phyloP scores from a whole-genome alignment of 2,329 filamentous ascomycete species.

The Cladophialophora carrionii region DNA sequence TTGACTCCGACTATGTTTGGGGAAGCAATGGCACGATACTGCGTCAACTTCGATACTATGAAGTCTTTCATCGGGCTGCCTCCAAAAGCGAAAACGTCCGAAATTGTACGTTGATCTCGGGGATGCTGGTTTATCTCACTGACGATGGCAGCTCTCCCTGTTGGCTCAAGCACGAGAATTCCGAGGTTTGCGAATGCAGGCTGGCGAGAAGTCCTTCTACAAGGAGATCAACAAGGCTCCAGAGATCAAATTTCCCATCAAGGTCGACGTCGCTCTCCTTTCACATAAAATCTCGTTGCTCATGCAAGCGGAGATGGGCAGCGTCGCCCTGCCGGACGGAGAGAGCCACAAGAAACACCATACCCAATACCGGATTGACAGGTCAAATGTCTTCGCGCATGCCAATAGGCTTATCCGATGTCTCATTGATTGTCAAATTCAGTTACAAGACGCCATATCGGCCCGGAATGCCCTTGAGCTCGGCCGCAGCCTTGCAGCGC shows the following conservation, averaged over 20 bases:
- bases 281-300: slow-evolving; percentile 77
- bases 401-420: slow-evolving; percentile 72
- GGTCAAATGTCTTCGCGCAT: slow-evolving; percentile 66
- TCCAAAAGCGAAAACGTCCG: slow-evolving; percentile 62
- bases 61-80: slow-evolving; percentile 67
- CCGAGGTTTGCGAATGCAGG: slow-evolving; percentile 70
- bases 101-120: slow-evolving; percentile 62
- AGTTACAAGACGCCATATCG: slow-evolving; percentile 66
- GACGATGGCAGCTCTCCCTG: slow-evolving; percentile 60
- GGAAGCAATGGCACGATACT: slow-evolving; percentile 80
- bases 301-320: slow-evolving; percentile 74
- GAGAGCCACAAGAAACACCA: slow-evolving; percentile 60
- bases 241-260: slow-evolving; percentile 71
- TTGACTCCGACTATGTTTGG: slow-evolving; percentile 73
- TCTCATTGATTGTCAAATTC: slow-evolving; percentile 72
- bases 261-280: slow-evolving; percentile 65
- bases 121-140: slow-evolving; percentile 5
- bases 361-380: slow-evolving; percentile 56
- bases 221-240: slow-evolving; percentile 71
- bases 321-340: slow-evolving; percentile 63
- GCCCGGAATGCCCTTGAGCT: slow-evolving; percentile 74
- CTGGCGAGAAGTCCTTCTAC: slow-evolving; percentile 69
- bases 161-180: slow-evolving; percentile 74
- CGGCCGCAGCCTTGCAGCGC: slow-evolving; percentile 73
- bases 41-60: slow-evolving; percentile 80